These are phyloP conservation scores for Leishmania major DNA, from an alignment of 208 protist species.

Conservation along the genomic window DNA sequence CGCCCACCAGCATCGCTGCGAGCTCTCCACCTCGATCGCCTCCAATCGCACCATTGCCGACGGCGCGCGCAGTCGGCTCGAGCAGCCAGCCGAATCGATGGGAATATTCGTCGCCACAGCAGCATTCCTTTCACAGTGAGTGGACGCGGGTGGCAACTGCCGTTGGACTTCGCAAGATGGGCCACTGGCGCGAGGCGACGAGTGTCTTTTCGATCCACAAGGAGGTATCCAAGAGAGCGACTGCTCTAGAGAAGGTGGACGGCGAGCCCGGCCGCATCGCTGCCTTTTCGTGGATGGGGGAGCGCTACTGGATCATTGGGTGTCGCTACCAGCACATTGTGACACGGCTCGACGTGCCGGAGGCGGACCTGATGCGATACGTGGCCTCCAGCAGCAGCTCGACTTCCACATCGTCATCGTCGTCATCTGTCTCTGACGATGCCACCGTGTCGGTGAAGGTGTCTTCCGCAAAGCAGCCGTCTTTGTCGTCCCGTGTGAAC, in stretches of 20 bases:
- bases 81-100: neutral
- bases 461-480: neutral
- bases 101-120: neutral
- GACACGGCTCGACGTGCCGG: slow-evolving; percentile 61
- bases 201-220: slow-evolving; percentile 38
- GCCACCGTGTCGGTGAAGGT: neutral
- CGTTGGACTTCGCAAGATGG: slow-evolving; percentile 74
- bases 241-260: slow-evolving; percentile 72
- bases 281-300: slow-evolving; percentile 44
- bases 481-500: neutral
- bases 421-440: slow-evolving; percentile 1
- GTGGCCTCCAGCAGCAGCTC: neutral
- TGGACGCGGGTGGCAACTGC: slow-evolving; percentile 39
- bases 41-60: neutral
- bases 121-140: slow-evolving; percentile 6
- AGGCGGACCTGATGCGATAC: slow-evolving; percentile 66
- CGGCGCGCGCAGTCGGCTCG: neutral
- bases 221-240: slow-evolving; percentile 29
- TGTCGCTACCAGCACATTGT: slow-evolving; percentile 57
- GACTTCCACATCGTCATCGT: neutral
- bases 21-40: neutral
- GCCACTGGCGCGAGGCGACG: slow-evolving; percentile 55
- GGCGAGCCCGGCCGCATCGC: slow-evolving; percentile 67
- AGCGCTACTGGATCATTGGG: slow-evolving; percentile 81
- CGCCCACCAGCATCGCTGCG: neutral